Evolutionary conservation across 148 eudicot species (phyloP), one percentile per base, ranked within the genome.

Genomic region (Vaccinium darrowii): DNA sequence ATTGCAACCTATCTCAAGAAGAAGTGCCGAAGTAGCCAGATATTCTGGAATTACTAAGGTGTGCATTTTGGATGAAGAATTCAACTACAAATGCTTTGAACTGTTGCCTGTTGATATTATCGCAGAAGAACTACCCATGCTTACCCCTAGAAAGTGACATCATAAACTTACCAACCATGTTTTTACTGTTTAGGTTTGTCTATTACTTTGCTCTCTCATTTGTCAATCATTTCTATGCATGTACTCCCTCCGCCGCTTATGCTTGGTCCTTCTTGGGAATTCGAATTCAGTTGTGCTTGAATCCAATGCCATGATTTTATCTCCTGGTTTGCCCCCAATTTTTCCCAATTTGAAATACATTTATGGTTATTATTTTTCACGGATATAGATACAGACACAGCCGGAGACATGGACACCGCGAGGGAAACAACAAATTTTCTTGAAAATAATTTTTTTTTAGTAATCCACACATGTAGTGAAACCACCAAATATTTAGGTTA

Each of bases 31-130:
- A 92, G 93, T 83, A 93, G 91, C 89, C 98, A 95, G 82, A 87
- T 97, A 75, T 94, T 97, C 72, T 97, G 99, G 99, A 97, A 94
- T 86, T 94, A 94, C 89, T 95, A 91, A 94, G 84, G 15, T 49
- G 60, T 84, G 83, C 79, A 78, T 56, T 30, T n/a, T 65, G 33
- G 76, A 49, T 54, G 36, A 83, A 27, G 73, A 71, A 56, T 83
- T 15, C 33, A 30, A 5, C 33, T 14, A 7, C 11, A 50, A 30
- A 51, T 5, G 73, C 18, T 19, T 11, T 18, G n/a, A 69, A 9
- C n/a, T 15, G 30, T 52, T 69, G 63, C 74, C 21, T 81, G 30
- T 57, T 65, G 56, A 12, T 63, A 49, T 47, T 27, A 81, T 49
- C 57, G 14, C 21, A 49, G 54, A 18, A 19, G 47, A 19, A 21